Evolutionary conservation across 345 rosid genomes (phyloP).

Genomic region (Excoecaria agallocha): DNA sequence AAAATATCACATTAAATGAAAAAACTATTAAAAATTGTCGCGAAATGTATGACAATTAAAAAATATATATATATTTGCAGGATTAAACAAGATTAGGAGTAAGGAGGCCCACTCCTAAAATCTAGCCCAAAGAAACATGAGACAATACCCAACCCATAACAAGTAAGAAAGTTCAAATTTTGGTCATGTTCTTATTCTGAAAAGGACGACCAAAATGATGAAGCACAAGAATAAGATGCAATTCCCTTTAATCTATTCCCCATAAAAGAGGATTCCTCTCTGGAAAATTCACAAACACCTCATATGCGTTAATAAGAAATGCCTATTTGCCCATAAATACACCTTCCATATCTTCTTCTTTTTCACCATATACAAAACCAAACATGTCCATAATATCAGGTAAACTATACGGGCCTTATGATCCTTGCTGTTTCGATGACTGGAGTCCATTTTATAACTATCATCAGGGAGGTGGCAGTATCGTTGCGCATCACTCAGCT

Average conservation of each 20-base stretch:
- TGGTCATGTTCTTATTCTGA: background rate
- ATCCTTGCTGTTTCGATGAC: slow-evolving; percentile 4
- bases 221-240: background rate
- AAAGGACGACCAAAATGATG: background rate
- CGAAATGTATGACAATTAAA: too few relatives aligned
- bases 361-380: background rate
- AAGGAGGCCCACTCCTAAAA: too few relatives aligned
- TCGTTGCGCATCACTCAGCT: slow-evolving; percentile 2
- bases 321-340: background rate
- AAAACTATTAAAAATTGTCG: too few relatives aligned
- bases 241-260: background rate
- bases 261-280: background rate
- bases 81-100: too few relatives aligned
- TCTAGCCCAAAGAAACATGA: too few relatives aligned
- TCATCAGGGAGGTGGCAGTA: too few relatives aligned
- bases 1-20: too few relatives aligned
- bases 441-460: slow-evolving; percentile 11
- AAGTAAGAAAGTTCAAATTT: too few relatives aligned
- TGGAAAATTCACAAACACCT: background rate
- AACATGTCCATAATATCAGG: slow-evolving; percentile 10
- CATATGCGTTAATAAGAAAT: background rate
- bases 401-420: background rate
- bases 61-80: too few relatives aligned
- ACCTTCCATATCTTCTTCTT: background rate
- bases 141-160: too few relatives aligned